phyloP scores from a whole-genome alignment of 2,329 filamentous ascomycete genomes.

The Penicillium sp. region DNA sequence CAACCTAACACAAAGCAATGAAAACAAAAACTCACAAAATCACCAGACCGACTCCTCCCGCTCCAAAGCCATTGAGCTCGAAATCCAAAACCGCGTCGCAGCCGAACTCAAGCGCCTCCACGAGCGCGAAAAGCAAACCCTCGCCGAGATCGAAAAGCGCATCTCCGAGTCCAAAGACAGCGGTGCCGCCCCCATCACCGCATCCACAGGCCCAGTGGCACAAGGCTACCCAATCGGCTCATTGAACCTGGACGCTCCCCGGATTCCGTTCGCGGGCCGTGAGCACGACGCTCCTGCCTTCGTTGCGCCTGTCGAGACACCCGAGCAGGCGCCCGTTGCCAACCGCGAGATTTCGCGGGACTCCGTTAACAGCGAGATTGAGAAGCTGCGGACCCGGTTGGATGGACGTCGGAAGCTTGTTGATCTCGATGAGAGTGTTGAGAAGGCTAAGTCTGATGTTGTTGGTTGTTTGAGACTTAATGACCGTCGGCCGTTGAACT shows the following conservation, averaged over 20 bases:
- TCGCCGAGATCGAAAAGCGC: conserved; percentile 68
- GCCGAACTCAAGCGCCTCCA: conserved; percentile 80
- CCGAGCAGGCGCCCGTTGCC: conserved; percentile 17
- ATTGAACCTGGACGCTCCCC: conserved; percentile 42
- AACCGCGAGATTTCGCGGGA: conserved; percentile 52
- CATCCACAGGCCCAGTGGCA: conserved; percentile 25
- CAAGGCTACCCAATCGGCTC: conserved; percentile 29
- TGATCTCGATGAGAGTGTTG: conserved; percentile 68
- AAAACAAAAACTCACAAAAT: conserved; percentile 2
- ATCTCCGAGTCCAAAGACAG: conserved; percentile 43
- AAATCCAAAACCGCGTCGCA: conserved; percentile 83
- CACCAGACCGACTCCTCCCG: conserved; percentile 82
- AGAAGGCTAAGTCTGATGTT: conserved; percentile 72
- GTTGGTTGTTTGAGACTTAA: conserved; percentile 79
- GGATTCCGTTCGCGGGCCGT: conserved; percentile 44
- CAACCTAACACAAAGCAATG: background rate
- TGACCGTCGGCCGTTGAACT: conserved; percentile 86
- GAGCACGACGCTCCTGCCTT: conserved; percentile 28
- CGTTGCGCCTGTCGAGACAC: conserved; percentile 15
- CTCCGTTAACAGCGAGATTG: conserved; percentile 59
- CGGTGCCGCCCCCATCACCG: conserved; percentile 23
- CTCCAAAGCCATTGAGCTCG: conserved; percentile 77
- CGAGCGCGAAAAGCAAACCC: conserved; percentile 66
- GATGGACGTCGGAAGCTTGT: conserved; percentile 61
- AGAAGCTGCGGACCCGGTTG: conserved; percentile 58